Conservation (phyloP, 257 asterid genomes). For the Primulina eburnea region DNA sequence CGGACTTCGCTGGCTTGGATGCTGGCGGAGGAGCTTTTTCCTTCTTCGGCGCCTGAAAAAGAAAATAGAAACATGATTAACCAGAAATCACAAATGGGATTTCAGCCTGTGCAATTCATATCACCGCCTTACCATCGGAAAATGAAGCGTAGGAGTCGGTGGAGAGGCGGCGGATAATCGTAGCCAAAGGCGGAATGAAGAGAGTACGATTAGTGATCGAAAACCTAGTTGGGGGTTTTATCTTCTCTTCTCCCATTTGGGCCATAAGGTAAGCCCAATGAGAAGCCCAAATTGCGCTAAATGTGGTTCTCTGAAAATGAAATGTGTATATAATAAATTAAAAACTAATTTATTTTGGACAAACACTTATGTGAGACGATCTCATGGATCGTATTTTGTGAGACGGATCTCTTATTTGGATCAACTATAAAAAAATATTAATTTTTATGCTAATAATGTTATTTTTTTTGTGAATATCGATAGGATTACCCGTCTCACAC, state of each 20-base stretch:
- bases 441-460: too few species aligned
- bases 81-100: background rate
- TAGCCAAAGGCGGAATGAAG: background rate
- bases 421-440: too few species aligned
- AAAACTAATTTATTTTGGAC: too few species aligned
- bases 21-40: constrained; percentile 88
- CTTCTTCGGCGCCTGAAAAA: constrained; percentile 87
- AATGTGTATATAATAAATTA: too few species aligned
- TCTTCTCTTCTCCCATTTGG: background rate
- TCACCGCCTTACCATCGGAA: constrained; percentile 32
- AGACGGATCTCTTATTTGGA: too few species aligned
- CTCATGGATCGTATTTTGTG: too few species aligned
- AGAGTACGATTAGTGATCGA: background rate
- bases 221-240: constrained; percentile 31
- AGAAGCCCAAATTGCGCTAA: too few species aligned
- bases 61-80: background rate
- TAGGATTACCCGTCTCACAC: too few species aligned
- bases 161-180: constrained; percentile 11
- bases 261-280: constrained; percentile 5
- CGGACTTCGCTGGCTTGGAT: constrained; percentile 88
- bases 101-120: background rate
- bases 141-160: constrained; percentile 8
- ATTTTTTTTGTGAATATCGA: too few species aligned
- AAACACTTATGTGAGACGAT: too few species aligned
- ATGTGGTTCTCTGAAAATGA: too few species aligned